phyloP scores from a whole-genome alignment of 108 stramenopile species.

The Nannochloropsis salina region DNA sequence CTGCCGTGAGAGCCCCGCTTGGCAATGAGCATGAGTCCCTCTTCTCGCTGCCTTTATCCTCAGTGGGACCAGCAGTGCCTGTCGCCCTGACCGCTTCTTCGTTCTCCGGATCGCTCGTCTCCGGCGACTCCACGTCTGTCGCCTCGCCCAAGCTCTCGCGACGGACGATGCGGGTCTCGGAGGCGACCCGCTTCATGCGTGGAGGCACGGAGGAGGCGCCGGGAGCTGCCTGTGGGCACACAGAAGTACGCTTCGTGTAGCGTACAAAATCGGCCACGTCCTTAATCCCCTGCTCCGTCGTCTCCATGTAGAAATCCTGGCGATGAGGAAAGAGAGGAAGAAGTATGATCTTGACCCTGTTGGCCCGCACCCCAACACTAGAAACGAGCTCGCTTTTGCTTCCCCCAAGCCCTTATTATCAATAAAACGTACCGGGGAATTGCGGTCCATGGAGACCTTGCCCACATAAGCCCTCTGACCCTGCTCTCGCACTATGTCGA shows the following conservation, averaged over 20 bases:
- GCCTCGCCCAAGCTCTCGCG: neutral
- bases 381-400: conserved; percentile 25
- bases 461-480: conserved; percentile 70
- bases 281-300: conserved; percentile 46
- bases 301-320: conserved; percentile 52
- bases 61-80: neutral
- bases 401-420: conserved; percentile 57
- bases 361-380: neutral
- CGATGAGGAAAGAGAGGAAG: neutral
- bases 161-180: neutral
- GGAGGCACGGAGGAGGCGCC: neutral
- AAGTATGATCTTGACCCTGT: neutral
- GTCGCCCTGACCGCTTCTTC: neutral
- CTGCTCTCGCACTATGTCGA: conserved; percentile 51
- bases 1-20: neutral
- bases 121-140: neutral
- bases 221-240: neutral
- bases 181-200: neutral
- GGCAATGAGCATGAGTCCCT: neutral
- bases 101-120: neutral
- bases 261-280: conserved; percentile 50
- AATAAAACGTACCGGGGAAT: conserved; percentile 55
- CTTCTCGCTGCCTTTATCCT: neutral
- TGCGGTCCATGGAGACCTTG: conserved; percentile 72
- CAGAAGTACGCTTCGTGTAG: neutral